A percentile compares a stretch with the other conserved stretches of the same genome.
phyloP scores from a whole-genome alignment of 2,329 filamentous ascomycete genomes.

The Epicoccum nigrum region DNA sequence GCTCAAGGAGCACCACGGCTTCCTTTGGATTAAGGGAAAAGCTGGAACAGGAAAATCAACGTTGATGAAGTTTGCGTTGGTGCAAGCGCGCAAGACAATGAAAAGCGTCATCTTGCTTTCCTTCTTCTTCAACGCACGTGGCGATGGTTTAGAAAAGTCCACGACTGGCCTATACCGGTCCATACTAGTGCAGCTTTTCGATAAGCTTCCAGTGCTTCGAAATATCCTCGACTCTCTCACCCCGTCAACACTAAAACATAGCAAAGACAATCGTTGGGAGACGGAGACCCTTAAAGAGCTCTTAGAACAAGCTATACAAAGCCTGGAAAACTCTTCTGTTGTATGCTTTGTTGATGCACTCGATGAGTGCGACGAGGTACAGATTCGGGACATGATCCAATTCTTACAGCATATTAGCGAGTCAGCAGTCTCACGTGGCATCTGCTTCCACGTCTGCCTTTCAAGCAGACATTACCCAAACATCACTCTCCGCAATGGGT shows the following conservation, averaged over 20 bases:
- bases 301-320: neutral
- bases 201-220: constrained; percentile 17
- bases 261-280: neutral
- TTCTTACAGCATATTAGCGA: constrained; percentile 52
- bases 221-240: constrained; percentile 8
- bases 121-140: constrained; percentile 40
- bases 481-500: constrained; percentile 42
- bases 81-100: constrained; percentile 13
- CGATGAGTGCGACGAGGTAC: constrained; percentile 55
- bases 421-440: constrained; percentile 14
- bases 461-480: constrained; percentile 53
- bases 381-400: constrained; percentile 52
- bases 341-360: constrained; percentile 48
- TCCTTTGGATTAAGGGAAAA: constrained; percentile 40
- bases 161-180: constrained; percentile 33
- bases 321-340: neutral
- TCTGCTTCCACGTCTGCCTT: constrained; percentile 4
- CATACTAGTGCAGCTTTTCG: constrained; percentile 33
- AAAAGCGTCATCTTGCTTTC: constrained; percentile 14
- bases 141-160: constrained; percentile 27
- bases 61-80: constrained; percentile 45
- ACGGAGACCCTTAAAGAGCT: neutral
- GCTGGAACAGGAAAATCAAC: constrained; percentile 51
- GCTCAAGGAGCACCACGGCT: constrained; percentile 28
- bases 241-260: constrained; percentile 6